Base-by-base conservation (phyloP, 257 asterid species). In the Gynochthodes officinalis region DNA sequence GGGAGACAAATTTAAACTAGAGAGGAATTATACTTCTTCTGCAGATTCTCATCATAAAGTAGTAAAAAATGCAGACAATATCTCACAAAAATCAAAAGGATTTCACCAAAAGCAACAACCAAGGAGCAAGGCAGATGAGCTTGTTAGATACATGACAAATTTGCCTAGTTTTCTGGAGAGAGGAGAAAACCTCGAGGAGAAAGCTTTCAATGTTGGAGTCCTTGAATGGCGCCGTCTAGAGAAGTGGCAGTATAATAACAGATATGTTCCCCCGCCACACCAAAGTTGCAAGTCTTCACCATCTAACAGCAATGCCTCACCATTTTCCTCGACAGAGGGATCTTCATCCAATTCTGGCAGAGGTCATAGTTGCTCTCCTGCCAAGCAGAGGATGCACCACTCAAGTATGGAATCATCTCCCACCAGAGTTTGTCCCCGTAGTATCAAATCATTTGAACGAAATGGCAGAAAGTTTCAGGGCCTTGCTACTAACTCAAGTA, bases 111-210 rank as follows among this genome's bases (percentile, higher is more conserved):
- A 82, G 79, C 81, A 84, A 49, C 76, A 49, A 9, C 76, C 23
- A 11, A 78, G 77, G 65, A 70, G 52, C 58, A 84, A 71, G 71
- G 69, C 35, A 0, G 93, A 87, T 74, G 97, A 90, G 82, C 81
- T 89, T 44, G 90, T 90, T n/a, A 86, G 85, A 81, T 84, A 86
- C 88, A 90, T 90, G 97, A 89, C 96, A n/a, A 84, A 80, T 78
- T 89, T 90, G 77, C 97, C 97, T 6, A 77, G 68, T 67, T 90
- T 80, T 75, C 82, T 90, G 72, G 90, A 89, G 81, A 83, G 68
- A 58, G 97, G 89, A 62, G 85, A 73, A 74, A 73, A 79, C 35
- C 65, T 72, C 46, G 75, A 81, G 75, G 93, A 90, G 64, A 89
- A 86, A 77, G 82, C 93, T 63, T 85, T 89, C 77, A 89, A 79